These are phyloP conservation scores for Berkeleyomyces basicola DNA, from an alignment of 2,329 filamentous ascomycete genomes.

Conservation along the genomic window DNA sequence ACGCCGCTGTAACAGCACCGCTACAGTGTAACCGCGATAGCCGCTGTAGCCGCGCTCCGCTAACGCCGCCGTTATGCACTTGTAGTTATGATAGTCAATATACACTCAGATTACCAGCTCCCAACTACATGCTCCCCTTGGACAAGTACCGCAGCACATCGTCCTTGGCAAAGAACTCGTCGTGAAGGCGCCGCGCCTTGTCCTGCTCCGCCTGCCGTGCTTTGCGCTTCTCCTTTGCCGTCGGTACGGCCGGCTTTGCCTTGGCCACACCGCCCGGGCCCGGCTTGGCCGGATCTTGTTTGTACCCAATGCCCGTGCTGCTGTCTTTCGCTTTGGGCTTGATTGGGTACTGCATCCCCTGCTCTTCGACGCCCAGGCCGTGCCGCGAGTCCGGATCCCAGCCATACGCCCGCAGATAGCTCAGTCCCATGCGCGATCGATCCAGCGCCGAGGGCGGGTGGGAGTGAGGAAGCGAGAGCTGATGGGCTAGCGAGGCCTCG, in stretches of 20 bases:
- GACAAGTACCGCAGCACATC: slow-evolving; percentile 57
- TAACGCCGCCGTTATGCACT: not conserved
- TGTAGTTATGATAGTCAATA: no score
- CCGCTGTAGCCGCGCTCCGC: not conserved
- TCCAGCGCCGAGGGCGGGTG: slow-evolving; percentile 58
- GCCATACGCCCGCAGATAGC: slow-evolving; percentile 47
- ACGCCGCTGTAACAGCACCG: no score
- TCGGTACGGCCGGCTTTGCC: slow-evolving; percentile 35
- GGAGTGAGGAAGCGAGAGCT: slow-evolving; percentile 51
- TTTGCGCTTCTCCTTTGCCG: slow-evolving; percentile 54
- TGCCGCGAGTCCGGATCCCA: slow-evolving; percentile 58
- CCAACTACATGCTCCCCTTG: slow-evolving; percentile 4
- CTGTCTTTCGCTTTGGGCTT: slow-evolving; percentile 57
- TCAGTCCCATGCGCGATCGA: slow-evolving; percentile 51
- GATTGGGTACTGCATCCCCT: slow-evolving; percentile 61
- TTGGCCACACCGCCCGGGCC: slow-evolving; percentile 26
- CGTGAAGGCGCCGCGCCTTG: slow-evolving; percentile 45
- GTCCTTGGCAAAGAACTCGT: slow-evolving; percentile 58
- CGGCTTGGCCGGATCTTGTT: slow-evolving; percentile 22
- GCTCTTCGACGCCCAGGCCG: slow-evolving; percentile 54
- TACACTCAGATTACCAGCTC: not conserved
- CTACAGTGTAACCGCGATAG: not conserved
- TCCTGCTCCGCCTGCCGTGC: slow-evolving; percentile 44
- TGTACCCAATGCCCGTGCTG: slow-evolving; percentile 53
- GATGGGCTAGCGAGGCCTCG: slow-evolving; percentile 50